These are phyloP conservation scores for Taphrina betulina DNA, from an alignment of 1,139 yeast genomes.

Conservation along the genomic window DNA sequence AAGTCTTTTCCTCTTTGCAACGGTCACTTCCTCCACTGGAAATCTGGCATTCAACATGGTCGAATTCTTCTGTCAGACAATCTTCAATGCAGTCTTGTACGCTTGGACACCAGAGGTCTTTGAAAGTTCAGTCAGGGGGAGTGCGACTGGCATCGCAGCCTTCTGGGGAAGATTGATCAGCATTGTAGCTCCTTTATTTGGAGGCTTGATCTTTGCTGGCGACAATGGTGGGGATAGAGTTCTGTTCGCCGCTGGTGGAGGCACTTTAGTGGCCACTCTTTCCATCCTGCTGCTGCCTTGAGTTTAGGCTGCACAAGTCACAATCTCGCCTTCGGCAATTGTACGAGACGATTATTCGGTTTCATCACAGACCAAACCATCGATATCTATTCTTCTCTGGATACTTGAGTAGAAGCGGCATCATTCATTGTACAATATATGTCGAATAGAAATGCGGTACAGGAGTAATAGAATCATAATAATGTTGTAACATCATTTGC, in stretches of 20 bases:
- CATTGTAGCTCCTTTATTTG: constrained; percentile 9
- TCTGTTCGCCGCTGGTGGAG: constrained; percentile 10
- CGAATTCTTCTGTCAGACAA: constrained; percentile 52
- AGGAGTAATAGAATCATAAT: too few species aligned
- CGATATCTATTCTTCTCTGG: too few species aligned
- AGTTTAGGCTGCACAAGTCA: too few species aligned
- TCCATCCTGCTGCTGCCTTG: constrained; percentile 2
- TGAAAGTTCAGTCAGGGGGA: constrained; percentile 57
- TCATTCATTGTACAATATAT: too few species aligned
- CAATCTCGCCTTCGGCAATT: too few species aligned
- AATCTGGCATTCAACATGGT: constrained; percentile 55
- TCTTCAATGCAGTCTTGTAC: constrained; percentile 57
- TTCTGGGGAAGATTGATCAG: constrained; percentile 15
- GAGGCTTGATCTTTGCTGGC: constrained; percentile 1
- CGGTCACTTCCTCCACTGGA: constrained; percentile 53
- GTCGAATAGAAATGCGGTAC: too few species aligned
- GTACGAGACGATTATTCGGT: too few species aligned
- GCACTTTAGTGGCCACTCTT: constrained; percentile 3
- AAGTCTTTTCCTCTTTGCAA: constrained; percentile 58
- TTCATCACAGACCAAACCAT: too few species aligned
- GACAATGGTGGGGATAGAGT: constrained; percentile 6
- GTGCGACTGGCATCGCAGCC: constrained; percentile 51
- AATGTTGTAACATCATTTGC: too few species aligned
- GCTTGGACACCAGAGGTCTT: constrained; percentile 62
- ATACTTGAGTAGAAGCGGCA: too few species aligned